phyloP scores from a whole-genome alignment of 768 basidiomycete genomes.

The Russula vinacea region DNA sequence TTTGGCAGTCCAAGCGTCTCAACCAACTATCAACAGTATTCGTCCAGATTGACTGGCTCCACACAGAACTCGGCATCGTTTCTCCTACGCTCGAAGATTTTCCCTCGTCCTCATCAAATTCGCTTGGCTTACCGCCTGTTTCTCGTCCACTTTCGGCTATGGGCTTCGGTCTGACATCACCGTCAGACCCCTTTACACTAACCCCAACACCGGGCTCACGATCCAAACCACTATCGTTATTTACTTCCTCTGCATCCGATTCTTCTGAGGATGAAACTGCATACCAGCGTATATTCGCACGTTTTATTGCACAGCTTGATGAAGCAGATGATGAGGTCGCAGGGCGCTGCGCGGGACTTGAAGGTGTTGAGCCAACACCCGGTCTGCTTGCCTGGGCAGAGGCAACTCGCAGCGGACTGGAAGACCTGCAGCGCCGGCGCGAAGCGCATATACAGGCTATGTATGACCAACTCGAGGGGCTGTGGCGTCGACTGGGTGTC shows the following conservation, averaged over 20 bases:
- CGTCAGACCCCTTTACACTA: slow-evolving; percentile 29
- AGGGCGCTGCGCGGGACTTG: slow-evolving; percentile 47
- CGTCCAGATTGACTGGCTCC: slow-evolving; percentile 76
- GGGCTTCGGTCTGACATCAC: slow-evolving; percentile 31
- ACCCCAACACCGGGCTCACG: slow-evolving; percentile 39
- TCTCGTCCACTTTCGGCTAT: slow-evolving; percentile 37
- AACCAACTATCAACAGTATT: slow-evolving; percentile 60
- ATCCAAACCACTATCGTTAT: slow-evolving; percentile 35
- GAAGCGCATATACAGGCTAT: slow-evolving; percentile 87
- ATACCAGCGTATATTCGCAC: slow-evolving; percentile 29
- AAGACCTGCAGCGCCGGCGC: slow-evolving; percentile 67
- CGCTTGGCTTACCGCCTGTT: slow-evolving; percentile 33
- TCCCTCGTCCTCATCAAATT: slow-evolving; percentile 35
- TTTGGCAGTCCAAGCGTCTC: slow-evolving; percentile 59
- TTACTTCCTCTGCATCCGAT: slow-evolving; percentile 27
- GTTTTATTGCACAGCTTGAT: slow-evolving; percentile 26
- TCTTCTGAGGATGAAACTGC: slow-evolving; percentile 15
- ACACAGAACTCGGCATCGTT: slow-evolving; percentile 74
- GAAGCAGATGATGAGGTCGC: slow-evolving; percentile 33
- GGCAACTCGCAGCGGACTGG: slow-evolving; percentile 53
- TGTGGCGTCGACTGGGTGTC: slow-evolving; percentile 87
- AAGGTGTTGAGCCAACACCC: slow-evolving; percentile 74
- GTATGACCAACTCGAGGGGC: slow-evolving; percentile 88
- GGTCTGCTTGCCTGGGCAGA: slow-evolving; percentile 73
- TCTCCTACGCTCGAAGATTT: slow-evolving; percentile 55